Evolutionary conservation across 768 basidiomycete species (phyloP).

Genomic region (Dictyophora rubrovolvata): DNA sequence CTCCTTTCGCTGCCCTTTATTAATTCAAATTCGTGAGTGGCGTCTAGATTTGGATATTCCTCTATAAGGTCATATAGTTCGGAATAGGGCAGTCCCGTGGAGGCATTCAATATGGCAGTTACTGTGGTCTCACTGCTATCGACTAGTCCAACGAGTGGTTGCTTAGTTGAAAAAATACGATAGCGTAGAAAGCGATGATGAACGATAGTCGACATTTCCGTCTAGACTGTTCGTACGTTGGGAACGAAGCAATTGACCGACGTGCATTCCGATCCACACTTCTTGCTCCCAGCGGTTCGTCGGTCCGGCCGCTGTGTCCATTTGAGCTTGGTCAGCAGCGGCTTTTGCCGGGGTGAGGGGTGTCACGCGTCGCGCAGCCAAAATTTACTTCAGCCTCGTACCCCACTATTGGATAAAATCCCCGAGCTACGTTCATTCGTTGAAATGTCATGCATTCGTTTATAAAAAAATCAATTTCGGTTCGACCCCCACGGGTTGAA

Average conservation of each 20-base stretch:
- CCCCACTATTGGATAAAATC: too few relatives aligned
- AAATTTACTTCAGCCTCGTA: too few relatives aligned
- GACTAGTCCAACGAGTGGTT: neutral
- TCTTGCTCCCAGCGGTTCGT: too few relatives aligned
- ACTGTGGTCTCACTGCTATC: neutral
- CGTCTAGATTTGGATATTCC: neutral
- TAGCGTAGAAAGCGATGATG: constrained; percentile 4
- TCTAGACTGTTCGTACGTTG: neutral
- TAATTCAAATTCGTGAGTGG: neutral
- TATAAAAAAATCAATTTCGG: too few relatives aligned
- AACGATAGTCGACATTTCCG: neutral
- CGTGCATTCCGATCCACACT: too few relatives aligned
- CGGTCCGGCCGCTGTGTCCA: too few relatives aligned
- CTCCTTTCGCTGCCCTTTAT: constrained; percentile 7
- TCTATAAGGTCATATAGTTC: constrained; percentile 4
- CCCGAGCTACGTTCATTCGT: too few relatives aligned
- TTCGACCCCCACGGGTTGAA: too few relatives aligned
- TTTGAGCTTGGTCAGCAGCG: too few relatives aligned
- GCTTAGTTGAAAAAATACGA: neutral
- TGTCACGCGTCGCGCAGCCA: too few relatives aligned
- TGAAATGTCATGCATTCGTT: too few relatives aligned
- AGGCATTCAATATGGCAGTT: neutral
- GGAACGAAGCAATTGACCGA: neutral
- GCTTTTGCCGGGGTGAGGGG: too few relatives aligned
- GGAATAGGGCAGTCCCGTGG: neutral